Evolutionary conservation across 192 early-diverging fungal genomes (phyloP).

Genomic region (Pecoramyces ruminantium): DNA sequence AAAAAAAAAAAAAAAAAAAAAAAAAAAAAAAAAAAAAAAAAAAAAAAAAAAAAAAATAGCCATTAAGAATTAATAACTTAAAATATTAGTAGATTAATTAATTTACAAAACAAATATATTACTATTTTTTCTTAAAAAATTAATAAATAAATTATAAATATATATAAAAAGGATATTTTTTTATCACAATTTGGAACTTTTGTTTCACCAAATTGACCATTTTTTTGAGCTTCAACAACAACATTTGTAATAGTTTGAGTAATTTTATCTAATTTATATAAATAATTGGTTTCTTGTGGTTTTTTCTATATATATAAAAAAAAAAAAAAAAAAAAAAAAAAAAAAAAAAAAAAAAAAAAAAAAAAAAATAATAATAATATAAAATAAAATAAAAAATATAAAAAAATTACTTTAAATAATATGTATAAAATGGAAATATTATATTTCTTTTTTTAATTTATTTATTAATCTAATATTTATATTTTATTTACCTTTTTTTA

Average conservation of each 20-base stretch:
- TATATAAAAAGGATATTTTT: background rate
- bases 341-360: too few relatives aligned
- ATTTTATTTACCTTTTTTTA: too few relatives aligned
- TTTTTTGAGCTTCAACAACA: conserved; percentile 60
- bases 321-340: background rate
- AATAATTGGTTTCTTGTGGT: conserved; percentile 73
- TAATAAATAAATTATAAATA: background rate
- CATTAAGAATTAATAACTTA: conserved; percentile 2
- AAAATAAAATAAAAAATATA: background rate
- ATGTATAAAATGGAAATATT: too few relatives aligned
- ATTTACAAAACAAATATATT: too few relatives aligned
- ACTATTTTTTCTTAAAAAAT: too few relatives aligned
- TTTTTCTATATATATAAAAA: conserved; percentile 39
- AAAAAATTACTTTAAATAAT: background rate
- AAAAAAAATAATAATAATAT: background rate
- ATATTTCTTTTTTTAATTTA: too few relatives aligned
- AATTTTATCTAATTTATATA: conserved; percentile 73
- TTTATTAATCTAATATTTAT: too few relatives aligned
- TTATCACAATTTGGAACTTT: conserved; percentile 4
- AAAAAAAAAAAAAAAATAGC: background rate
- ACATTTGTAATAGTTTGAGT: conserved; percentile 63
- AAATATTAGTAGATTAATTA: too few relatives aligned
- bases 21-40: conserved; percentile 10
- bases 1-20: background rate
- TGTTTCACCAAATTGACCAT: conserved; percentile 36